These are phyloP conservation scores for Chaetothyriales sp. DNA, from an alignment of 2,329 filamentous ascomycete genomes.

Conservation along the genomic window DNA sequence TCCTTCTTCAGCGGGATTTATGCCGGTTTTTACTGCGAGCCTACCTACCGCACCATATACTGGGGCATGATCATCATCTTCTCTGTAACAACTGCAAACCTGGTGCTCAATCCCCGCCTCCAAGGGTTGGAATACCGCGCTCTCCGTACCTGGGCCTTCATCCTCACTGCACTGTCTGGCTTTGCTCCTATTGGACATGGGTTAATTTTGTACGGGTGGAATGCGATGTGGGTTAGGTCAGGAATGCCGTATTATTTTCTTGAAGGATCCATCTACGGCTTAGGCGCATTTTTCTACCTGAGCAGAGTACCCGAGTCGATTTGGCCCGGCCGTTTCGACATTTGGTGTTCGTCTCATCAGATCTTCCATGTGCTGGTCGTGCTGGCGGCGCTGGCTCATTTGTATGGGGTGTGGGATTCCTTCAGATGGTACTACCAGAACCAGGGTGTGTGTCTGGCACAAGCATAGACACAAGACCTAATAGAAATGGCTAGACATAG, in stretches of 20 bases:
- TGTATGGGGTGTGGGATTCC: conserved; percentile 24
- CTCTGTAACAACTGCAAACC: conserved; percentile 18
- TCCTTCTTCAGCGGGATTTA: conserved; percentile 24
- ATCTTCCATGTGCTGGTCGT: conserved; percentile 26
- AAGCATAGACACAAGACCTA: neutral
- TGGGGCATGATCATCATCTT: conserved; percentile 25
- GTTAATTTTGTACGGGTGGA: conserved; percentile 16
- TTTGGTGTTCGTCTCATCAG: conserved; percentile 23
- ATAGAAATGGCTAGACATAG: neutral
- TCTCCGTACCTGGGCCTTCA: conserved; percentile 19
- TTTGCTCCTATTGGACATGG: conserved; percentile 23
- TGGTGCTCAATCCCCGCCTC: conserved; percentile 24
- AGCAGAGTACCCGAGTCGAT: conserved; percentile 17
- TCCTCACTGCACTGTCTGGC: conserved; percentile 21
- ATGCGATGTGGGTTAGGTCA: conserved; percentile 16
- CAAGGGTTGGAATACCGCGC: conserved; percentile 19
- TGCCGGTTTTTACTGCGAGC: conserved; percentile 24
- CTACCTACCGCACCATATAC: conserved; percentile 18
- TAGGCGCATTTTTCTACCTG: conserved; percentile 20
- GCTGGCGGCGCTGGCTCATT: conserved; percentile 26
- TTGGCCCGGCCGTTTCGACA: conserved; percentile 22
- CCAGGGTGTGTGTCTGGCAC: conserved; percentile 12
- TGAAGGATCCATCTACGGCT: conserved; percentile 21
- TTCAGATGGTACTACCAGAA: conserved; percentile 21
- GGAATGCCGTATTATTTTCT: conserved; percentile 23